Evolutionary conservation across 163 green algal genomes (phyloP).

Genomic region (Volvox carteri): DNA sequence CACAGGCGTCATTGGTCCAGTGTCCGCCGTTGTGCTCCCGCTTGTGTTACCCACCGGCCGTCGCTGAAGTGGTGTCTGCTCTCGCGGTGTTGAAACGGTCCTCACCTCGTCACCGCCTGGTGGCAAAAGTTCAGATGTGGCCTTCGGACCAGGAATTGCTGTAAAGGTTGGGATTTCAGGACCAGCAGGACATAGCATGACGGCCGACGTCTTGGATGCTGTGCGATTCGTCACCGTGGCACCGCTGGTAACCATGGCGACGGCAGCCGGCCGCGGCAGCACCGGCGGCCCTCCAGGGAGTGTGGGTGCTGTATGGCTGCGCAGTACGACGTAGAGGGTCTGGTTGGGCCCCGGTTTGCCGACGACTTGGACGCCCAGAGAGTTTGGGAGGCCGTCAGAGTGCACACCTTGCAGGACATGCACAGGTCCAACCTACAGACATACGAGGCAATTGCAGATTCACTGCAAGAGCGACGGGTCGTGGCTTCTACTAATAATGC

Average conservation of each 20-base stretch:
- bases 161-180: too few species aligned
- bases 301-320: constrained; percentile 1
- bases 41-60: background rate
- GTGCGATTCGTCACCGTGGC: background rate
- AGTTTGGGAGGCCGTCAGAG: constrained; percentile 21
- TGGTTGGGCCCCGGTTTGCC: constrained; percentile 1
- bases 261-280: too few species aligned
- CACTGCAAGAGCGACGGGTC: too few species aligned
- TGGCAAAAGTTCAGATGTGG: too few species aligned
- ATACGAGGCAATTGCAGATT: too few species aligned
- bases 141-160: too few species aligned
- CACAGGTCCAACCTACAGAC: constrained; percentile 29
- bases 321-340: background rate
- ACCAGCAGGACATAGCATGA: too few species aligned
- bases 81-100: background rate
- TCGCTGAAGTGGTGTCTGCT: background rate
- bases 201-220: too few species aligned
- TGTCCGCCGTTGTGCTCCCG: background rate
- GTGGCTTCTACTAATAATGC: too few species aligned
- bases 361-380: constrained; percentile 41
- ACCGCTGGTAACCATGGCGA: background rate
- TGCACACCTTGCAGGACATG: constrained; percentile 23
- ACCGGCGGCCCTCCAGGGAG: background rate
- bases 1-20: too few species aligned
- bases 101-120: background rate